Evolutionary conservation across 345 rosid genomes (phyloP).

Genomic region (Bruguiera parviflora): DNA sequence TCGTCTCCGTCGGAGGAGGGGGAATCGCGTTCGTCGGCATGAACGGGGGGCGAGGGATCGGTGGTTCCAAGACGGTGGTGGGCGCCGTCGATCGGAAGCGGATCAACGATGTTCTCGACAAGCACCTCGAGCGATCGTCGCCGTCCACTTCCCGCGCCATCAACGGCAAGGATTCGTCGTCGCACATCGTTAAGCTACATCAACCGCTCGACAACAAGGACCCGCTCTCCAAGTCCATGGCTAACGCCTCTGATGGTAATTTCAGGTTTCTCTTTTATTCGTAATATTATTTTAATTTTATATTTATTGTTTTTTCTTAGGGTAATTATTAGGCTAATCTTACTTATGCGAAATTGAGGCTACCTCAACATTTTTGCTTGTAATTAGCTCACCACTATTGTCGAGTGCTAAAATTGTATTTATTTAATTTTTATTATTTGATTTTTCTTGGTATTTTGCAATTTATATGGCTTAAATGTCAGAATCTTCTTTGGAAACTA

Average conservation of each 20-base stretch:
- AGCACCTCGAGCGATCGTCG: constrained; percentile 70
- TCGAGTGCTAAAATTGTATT: too few species aligned
- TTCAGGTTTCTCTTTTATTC: neutral
- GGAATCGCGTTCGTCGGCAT: constrained; percentile 12
- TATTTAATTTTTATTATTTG: too few species aligned
- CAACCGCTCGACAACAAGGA: constrained; percentile 50
- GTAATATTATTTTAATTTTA: neutral
- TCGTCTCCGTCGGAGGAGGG: too few species aligned
- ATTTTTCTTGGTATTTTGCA: too few species aligned
- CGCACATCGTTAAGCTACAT: constrained; percentile 45
- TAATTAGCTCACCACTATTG: neutral
- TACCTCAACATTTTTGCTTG: neutral
- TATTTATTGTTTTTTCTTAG: neutral
- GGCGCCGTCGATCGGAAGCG: constrained; percentile 67
- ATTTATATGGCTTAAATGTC: too few species aligned
- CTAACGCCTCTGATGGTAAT: constrained; percentile 58
- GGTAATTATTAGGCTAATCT: too few species aligned
- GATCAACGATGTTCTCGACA: constrained; percentile 70
- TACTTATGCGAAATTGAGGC: neutral
- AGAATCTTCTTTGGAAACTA: too few species aligned
- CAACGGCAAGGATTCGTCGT: constrained; percentile 62
- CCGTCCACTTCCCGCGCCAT: constrained; percentile 61
- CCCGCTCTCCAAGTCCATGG: constrained; percentile 45
- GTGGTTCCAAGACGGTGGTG: constrained; percentile 59
- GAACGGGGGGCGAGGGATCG: constrained; percentile 50